These are phyloP conservation scores for Mycena galericulata DNA, from an alignment of 768 basidiomycete species.

Conservation along the genomic window DNA sequence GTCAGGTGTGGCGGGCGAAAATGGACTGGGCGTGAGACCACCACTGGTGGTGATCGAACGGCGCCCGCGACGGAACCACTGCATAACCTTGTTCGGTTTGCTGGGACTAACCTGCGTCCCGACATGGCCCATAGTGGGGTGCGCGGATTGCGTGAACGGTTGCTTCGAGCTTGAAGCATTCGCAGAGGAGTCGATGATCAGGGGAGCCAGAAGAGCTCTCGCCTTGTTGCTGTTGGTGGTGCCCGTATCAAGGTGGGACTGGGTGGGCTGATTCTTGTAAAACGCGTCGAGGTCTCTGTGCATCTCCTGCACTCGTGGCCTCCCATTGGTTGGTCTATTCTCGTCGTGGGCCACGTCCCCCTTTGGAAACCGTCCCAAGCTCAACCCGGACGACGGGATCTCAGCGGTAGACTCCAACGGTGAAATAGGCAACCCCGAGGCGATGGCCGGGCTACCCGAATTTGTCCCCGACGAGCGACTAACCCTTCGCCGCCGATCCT, in stretches of 20 bases:
- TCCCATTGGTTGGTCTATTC: neutral
- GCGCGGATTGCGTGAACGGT: slow-evolving; percentile 20
- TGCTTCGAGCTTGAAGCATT: slow-evolving; percentile 17
- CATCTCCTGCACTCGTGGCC: neutral
- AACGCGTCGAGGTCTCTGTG: neutral
- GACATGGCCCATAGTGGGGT: slow-evolving; percentile 49
- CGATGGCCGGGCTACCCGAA: neutral
- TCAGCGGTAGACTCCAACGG: slow-evolving; percentile 29
- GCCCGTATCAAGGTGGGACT: neutral
- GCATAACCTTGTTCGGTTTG: slow-evolving; percentile 96
- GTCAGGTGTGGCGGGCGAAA: slow-evolving; percentile 14
- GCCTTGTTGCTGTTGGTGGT: slow-evolving; percentile 7
- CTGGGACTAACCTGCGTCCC: slow-evolving; percentile 76
- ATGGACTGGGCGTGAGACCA: slow-evolving; percentile 12
- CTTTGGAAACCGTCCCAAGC: neutral
- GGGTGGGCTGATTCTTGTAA: neutral
- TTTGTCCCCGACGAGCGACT: slow-evolving; percentile 15
- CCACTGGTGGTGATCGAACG: slow-evolving; percentile 26
- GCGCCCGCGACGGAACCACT: slow-evolving; percentile 84
- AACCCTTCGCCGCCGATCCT: slow-evolving; percentile 18
- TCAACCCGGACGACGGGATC: neutral
- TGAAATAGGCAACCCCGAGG: slow-evolving; percentile 4
- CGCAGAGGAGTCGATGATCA: slow-evolving; percentile 23
- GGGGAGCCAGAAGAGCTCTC: slow-evolving; percentile 23
- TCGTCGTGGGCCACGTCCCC: neutral